These are phyloP conservation scores for Trichophyton equinum DNA, from an alignment of 2,329 filamentous ascomycete species.

Conservation along the genomic window DNA sequence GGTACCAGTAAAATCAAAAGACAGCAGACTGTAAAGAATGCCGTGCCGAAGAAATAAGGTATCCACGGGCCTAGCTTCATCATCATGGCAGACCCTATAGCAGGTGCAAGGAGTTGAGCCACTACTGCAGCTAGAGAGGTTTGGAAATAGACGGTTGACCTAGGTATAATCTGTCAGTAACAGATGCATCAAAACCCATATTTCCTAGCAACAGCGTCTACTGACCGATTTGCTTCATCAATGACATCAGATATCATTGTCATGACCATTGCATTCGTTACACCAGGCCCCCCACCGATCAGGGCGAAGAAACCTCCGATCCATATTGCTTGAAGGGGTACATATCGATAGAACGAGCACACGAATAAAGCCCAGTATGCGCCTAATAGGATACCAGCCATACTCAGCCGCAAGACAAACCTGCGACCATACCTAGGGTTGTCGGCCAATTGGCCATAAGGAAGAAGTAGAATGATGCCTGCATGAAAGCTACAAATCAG, in stretches of 20 bases:
- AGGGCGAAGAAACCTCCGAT: constrained; percentile 35
- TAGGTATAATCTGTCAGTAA: constrained; percentile 10
- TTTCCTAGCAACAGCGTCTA: neutral
- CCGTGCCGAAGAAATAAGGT: constrained; percentile 27
- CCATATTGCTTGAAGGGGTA: constrained; percentile 39
- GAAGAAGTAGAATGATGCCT: constrained; percentile 37
- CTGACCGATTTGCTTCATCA: constrained; percentile 32
- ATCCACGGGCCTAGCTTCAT: constrained; percentile 27
- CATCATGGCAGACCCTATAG: constrained; percentile 32
- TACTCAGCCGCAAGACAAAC: constrained; percentile 30
- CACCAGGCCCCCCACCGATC: constrained; percentile 37
- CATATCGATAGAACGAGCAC: constrained; percentile 27
- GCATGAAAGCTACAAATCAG: constrained; percentile 5
- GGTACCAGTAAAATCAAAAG: constrained; percentile 25
- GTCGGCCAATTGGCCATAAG: constrained; percentile 40
- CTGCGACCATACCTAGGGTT: constrained; percentile 32
- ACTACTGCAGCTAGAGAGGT: constrained; percentile 30
- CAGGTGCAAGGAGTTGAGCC: constrained; percentile 28
- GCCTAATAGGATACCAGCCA: constrained; percentile 31
- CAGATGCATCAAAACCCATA: neutral
- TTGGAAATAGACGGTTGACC: constrained; percentile 31
- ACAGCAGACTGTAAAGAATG: constrained; percentile 23
- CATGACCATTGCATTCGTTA: constrained; percentile 36
- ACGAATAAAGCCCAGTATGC: constrained; percentile 23
- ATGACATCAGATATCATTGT: constrained; percentile 43